Base-by-base conservation (phyloP, 2,329 filamentous ascomycete genomes). In the Diplodia corticola region DNA sequence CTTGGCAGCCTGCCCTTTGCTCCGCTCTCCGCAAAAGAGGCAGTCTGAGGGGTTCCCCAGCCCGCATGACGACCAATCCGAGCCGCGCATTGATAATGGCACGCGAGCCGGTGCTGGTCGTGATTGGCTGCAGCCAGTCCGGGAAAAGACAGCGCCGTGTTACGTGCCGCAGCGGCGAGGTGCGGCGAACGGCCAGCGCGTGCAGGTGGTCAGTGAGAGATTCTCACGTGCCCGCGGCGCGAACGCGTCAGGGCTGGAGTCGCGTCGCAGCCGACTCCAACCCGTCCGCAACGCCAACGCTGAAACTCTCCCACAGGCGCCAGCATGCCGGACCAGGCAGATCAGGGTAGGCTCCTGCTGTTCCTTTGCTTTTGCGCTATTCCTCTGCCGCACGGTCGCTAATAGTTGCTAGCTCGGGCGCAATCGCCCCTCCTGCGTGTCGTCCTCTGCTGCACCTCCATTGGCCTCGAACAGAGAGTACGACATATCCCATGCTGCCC, bases 371-470 rank as follows among this genome's bases (percentile, higher is more conserved):
- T n/a, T 28, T 24, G 20, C 60, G 20, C 9, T 24, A 15, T 44
- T 20, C 26, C n/a, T 6, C 59, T 30, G 24, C 6, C 22, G 13
- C 40, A 15, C 63, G 40, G n/a, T 20, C 10, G 66, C 71, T 73
- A 28, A 73, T 67, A 35, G 24, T 3, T 26, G 35, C 13, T 67
- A 78, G 76, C 68, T 54, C 73, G 72, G 22, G 69, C 72, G 68
- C 75, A 78, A 67, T 70, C 75, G 70, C 79, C 79, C 65, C 77
- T 80, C 54, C 71, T 73, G 69, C 90, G 90, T 71, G 85, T 92
- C 63, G 86, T 95, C 68, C 84, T 97, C 71, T 97, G 93, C 83
- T 96, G 92, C 80, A 97, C 93, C 60, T 93, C 90, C 71, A 89
- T 97, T 70, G 84, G 89, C 64, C 87, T 90, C 66, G 92, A 96